Evolutionary conservation across 2,329 filamentous ascomycete genomes (phyloP), one percentile per base, ranked within the genome.

Genomic region (Aspergillus cejpii): DNA sequence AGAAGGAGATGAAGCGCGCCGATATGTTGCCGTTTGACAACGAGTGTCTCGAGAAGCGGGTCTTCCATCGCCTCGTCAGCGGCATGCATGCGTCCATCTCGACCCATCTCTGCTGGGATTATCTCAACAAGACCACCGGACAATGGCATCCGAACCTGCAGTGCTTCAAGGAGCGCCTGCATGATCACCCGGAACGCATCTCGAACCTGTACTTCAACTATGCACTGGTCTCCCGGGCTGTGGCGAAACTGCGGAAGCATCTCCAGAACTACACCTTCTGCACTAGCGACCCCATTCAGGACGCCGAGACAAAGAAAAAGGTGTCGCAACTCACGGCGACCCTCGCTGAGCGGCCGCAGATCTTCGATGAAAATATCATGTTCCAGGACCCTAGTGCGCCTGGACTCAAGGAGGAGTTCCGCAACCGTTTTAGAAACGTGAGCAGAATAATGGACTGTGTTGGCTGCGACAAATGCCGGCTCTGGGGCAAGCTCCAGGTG

Each of bases 171-270:
- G 73, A 82, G 26, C 82, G 92, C n/a, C 78, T 98, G 12, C 87
- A 95, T 66, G 74, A 77, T 17, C 81, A 86, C 63, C 88, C 91
- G 0, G 92, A 98, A 56, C 85, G 91, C 49, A 86, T 98, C 61
- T 92, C 90, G 55, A 98, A 98, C 67, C 77, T 98, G 39, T 98
- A 98, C 74, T 98, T 98, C 74, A 97, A 98, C 78, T 98, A 95
- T 62, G 92, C 92, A 0, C 78, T 98, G n/a, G 77, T 98, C 31
- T 85, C 91, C 20, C 85, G 92, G 39, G 92, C 92, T 10, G 79
- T 97, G 31, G 85, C 87, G 42, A 98, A 98, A 70, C 78, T 97
- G 6, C 86, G 85, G 10, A 85, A 87, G 19, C 84, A 90, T 56
- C 76, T 97, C 7, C 74, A 84, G 52, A 74, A 79, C 50, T 97